Percentiles rank a stretch among this genome's conserved stretches.
These are phyloP conservation scores for Urtica urens DNA, from an alignment of 306 rosid genomes.

Conservation along the genomic window DNA sequence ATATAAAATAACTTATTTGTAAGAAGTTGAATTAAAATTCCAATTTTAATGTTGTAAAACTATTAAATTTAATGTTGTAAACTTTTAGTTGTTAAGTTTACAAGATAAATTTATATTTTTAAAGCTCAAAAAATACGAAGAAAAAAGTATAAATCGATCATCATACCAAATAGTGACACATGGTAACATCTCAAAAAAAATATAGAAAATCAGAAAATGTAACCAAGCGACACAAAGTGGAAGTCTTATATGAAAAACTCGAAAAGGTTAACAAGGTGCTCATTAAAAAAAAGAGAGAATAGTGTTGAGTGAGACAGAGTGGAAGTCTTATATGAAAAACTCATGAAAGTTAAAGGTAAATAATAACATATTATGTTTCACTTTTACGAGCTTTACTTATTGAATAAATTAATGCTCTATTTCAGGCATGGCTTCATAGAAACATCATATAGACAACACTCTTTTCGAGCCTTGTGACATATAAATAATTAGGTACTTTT, in stretches of 20 bases:
- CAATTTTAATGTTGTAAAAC: too few relatives aligned
- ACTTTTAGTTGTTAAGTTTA: too few relatives aligned
- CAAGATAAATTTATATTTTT: too few relatives aligned
- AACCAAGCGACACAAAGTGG: background rate
- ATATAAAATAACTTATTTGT: too few relatives aligned
- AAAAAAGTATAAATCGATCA: too few relatives aligned
- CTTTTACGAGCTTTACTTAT: background rate
- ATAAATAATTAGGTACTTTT: background rate
- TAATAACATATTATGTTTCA: background rate
- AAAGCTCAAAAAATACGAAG: too few relatives aligned
- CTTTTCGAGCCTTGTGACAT: background rate
- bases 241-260: background rate
- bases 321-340: background rate
- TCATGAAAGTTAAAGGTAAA: conserved; percentile 1
- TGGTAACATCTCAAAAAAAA: too few relatives aligned
- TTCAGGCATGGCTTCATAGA: background rate
- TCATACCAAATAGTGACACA: too few relatives aligned
- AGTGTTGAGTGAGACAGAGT: background rate
- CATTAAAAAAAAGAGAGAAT: background rate
- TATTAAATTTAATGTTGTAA: too few relatives aligned
- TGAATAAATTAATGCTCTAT: too few relatives aligned
- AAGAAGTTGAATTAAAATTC: too few relatives aligned
- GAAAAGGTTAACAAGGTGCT: background rate
- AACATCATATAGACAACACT: background rate
- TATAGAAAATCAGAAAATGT: background rate